Evolutionary conservation across 2,329 filamentous ascomycete genomes (phyloP), one percentile per base, ranked within the genome.

Genomic region (Xylariales sp.): DNA sequence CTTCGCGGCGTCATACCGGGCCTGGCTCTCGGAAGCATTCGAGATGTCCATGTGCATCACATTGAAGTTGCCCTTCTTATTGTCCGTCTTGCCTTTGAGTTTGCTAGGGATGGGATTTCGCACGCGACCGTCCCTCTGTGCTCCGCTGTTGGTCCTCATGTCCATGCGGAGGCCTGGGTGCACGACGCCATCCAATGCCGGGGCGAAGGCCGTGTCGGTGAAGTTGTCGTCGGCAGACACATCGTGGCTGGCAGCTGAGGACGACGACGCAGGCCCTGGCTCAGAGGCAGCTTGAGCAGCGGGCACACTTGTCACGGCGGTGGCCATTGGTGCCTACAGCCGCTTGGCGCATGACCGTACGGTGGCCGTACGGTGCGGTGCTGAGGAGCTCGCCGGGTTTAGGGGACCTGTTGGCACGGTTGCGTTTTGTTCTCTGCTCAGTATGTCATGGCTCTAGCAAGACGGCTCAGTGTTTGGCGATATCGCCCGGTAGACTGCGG

Each of bases 51-150:
- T 79, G 40, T 80, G 75, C 70, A 83, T 79, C 28, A 82, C 74
- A 31, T 69, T 65, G 53, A 83, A 83, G 47, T 79, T 80, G 19
- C 78, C 78, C 42, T 74, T 74, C 49, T 69, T 72, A 18, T 65
- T 63, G 45, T 74, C 69, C 15, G 73, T 71, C 46, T 72, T 75
- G 42, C 75, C 74, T 52, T 81, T 78, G 38, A 82, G 62, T 54
- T 80, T 81, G 55, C 70, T 78, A 5, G 79, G 78, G 3, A 82
- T 69, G 2, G 77, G 74, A 43, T 80, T 79, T 40, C 73, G 60
- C 12, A 76, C 65, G 17, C 72, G 65, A 29, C 70, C 70, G 53
- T 76, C 72, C 21, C 62, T 57, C 25, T 55, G 55, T 28, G 38
- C 29, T 29, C 37, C 41, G 33, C 38, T 40, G 19, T 28, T 35